phyloP scores from a whole-genome alignment of 352 stramenopile genomes.

The Phytophthora agathidicida region DNA sequence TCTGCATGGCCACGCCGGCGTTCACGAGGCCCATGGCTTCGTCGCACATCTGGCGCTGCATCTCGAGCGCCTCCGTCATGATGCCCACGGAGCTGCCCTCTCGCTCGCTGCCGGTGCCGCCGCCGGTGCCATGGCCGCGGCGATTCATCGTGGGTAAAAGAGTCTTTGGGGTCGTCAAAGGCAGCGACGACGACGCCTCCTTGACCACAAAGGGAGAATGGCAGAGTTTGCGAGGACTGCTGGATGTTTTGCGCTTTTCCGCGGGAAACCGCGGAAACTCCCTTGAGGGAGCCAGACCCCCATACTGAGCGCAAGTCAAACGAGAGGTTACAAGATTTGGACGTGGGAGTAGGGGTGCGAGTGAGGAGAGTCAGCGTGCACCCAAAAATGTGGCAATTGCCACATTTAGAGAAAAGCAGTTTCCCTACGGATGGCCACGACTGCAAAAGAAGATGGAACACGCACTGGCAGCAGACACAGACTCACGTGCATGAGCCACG shows the following conservation, averaged over 20 bases:
- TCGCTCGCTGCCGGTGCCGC: slow-evolving; percentile 27
- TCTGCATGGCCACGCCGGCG: slow-evolving; percentile 74
- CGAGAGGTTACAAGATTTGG: slow-evolving; percentile 12
- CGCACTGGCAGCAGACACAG: too few species aligned
- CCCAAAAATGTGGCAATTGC: too few species aligned
- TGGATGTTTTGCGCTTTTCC: slow-evolving; percentile 32
- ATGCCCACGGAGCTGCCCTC: slow-evolving; percentile 37
- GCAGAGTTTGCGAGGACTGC: slow-evolving; percentile 21
- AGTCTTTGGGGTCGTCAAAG: too few species aligned
- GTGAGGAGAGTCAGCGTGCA: too few species aligned
- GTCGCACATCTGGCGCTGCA: slow-evolving; percentile 67
- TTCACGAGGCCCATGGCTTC: slow-evolving; percentile 82
- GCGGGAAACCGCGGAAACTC: slow-evolving; percentile 28
- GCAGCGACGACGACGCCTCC: too few species aligned
- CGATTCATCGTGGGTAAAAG: slow-evolving; percentile 33
- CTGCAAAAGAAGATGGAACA: too few species aligned
- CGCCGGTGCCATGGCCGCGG: slow-evolving; percentile 24
- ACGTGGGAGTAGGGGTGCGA: too few species aligned
- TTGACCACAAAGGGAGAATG: slow-evolving; percentile 27
- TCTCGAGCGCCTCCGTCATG: slow-evolving; percentile 46
- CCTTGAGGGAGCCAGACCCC: slow-evolving; percentile 4
- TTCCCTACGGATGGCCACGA: too few species aligned
- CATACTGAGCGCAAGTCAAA: slow-evolving; percentile 33
- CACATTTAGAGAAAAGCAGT: too few species aligned
- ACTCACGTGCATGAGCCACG: too few species aligned